Evolutionary conservation across 2,329 filamentous ascomycete genomes (phyloP), one percentile per base, ranked within the genome.

Genomic region (Calonectria honghensis): DNA sequence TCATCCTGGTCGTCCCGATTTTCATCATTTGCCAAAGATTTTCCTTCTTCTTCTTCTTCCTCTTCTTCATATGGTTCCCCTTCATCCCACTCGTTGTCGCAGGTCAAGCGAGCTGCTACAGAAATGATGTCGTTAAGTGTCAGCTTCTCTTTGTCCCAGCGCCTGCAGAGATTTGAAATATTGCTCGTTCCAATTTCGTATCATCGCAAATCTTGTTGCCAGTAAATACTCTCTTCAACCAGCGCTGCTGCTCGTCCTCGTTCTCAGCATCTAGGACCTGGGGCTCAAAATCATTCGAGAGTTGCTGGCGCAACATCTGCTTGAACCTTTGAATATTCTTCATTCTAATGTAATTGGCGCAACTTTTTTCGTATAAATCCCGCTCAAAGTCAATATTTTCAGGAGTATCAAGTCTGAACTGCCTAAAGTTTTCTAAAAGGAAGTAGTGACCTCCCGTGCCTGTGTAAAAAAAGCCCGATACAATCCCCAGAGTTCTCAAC

Each of bases 381-480:
- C 20, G 6, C 1, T 63, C 24, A 2, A 11, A 9, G 3, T 3
- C 2, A 29, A 27, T 11, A 10, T 63, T 63, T 13, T 10, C 14
- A 2, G 57, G 57, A 11, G 2, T 5, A 20, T 9, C 1, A 29
- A 63, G 6, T 11, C 20, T 1, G 29, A 63, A 20, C 9, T 3
- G 4, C 14, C 6, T 29, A 3, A 29, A 2, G 4, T n/a, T 5
- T 1, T 31, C n/a, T 10, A 9, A 11, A 1, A 29, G 35, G 27
- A 41, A 63, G 9, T 2, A 1, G 4, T 18, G 2, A 2, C 2
- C 10, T 1, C 2, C 6, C 20, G 2, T 1, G 4, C 18, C 9
- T 3, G 13, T 3, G 10, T 3, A 2, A 1, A 3, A 2, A 6
- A 41, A 10, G 0, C 57, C 57, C 1, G 57, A 63, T 2, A 18